Base-by-base conservation (phyloP, 140 eudicot genomes). In the Eryngium alpinum region DNA sequence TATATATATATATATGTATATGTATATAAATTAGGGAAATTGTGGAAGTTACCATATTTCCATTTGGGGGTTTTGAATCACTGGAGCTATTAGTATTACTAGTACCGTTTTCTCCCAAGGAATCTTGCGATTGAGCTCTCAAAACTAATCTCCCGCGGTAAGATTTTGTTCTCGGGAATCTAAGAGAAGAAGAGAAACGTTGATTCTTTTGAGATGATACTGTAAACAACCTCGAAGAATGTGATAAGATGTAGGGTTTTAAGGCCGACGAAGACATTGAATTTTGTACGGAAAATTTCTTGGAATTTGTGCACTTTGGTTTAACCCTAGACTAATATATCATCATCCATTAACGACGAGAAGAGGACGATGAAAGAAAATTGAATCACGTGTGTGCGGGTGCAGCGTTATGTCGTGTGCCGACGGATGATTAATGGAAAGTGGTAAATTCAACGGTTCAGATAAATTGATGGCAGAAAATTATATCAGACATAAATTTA, bases 51-150 rank as follows among this genome's bases (percentile, higher is more conserved):
- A 94, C 97, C 93, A 89, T 80, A 15, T 88, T 83, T 66, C 91
- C 95, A 66, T 91, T 93, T 24, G 93, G 85, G 76, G 87, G 87
- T 77, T 89, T 89, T 25, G 94, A 86, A 78, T 92, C 91, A 59
- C 83, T 77, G 71, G 84, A 79, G 59, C 77, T 79, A n/a, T 84
- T 28, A 17, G 75, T 44, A 25, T 34, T 76, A 10, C 82, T 86
- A 72, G 38, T 79, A 73, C 49, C 81, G 65, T 72, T 81, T 80
- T 90, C 12, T 13, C 16, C 5, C 9, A 29, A 62, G 9, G 69
- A 62, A 43, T 75, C 90, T n/a, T 81, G 84, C 49, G 91, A 83
- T 66, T 84, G 89, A 79, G 91, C 93, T 88, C 89, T 83, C 57
- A 85, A 66, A 76, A 44, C 62, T 6, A 90, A 83, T 73, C 72